phyloP scores from a whole-genome alignment of 306 rosid genomes.

The Phaseolus lunatus region DNA sequence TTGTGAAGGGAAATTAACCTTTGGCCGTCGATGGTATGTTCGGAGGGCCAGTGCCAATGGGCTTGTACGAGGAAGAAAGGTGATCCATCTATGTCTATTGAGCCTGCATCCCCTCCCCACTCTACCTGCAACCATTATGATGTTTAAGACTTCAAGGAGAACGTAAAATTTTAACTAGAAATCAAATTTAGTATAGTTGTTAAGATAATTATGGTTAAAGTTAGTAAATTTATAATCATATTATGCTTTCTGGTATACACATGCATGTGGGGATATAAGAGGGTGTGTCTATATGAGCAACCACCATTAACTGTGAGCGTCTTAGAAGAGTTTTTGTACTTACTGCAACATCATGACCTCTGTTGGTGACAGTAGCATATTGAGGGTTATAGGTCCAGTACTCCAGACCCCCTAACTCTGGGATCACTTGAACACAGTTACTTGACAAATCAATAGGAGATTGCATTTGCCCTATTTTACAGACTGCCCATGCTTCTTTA shows the following conservation, averaged over 20 bases:
- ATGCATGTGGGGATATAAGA: neutral
- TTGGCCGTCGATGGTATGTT: conserved; percentile 70
- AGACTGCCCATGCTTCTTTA: conserved; percentile 57
- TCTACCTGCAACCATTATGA: conserved; percentile 47
- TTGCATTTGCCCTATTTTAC: conserved; percentile 63
- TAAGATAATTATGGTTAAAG: no score
- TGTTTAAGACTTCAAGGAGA: neutral
- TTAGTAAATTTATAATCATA: no score
- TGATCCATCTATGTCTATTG: conserved; percentile 56
- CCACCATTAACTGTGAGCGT: no score
- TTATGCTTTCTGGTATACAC: neutral
- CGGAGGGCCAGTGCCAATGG: conserved; percentile 87
- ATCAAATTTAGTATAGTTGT: no score
- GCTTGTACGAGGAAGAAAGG: conserved; percentile 56
- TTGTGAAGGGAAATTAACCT: conserved; percentile 45
- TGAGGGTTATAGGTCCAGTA: conserved; percentile 48
- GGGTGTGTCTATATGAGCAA: no score
- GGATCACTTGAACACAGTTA: conserved; percentile 38
- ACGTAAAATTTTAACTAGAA: no score
- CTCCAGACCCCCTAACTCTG: conserved; percentile 42
- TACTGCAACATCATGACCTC: conserved; percentile 69
- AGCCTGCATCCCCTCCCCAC: conserved; percentile 65
- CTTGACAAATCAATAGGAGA: conserved; percentile 69
- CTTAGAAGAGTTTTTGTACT: neutral
- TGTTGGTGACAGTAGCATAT: conserved; percentile 55